phyloP scores from a whole-genome alignment of 1,139 yeast genomes.

The Kurtzmaniella quercitrusa region DNA sequence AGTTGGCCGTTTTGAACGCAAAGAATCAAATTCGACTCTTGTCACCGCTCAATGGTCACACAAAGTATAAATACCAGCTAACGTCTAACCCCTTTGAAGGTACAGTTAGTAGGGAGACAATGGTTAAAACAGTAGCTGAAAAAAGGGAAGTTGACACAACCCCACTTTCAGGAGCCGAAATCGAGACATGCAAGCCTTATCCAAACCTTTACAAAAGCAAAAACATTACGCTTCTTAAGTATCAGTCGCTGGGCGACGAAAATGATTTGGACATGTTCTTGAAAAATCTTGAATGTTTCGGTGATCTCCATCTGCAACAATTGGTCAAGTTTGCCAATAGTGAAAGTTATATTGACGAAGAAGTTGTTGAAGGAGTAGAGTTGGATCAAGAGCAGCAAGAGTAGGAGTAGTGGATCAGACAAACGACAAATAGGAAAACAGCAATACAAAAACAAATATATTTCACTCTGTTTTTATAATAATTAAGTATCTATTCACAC shows the following conservation, averaged over 20 bases:
- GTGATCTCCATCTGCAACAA: conserved; percentile 13
- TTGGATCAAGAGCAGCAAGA: not conserved
- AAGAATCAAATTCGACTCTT: conserved; percentile 37
- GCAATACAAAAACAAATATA: not conserved
- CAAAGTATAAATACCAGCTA: conserved; percentile 41
- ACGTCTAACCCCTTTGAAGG: conserved; percentile 23
- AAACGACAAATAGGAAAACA: not conserved
- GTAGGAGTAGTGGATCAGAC: not conserved
- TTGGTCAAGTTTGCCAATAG: conserved; percentile 10
- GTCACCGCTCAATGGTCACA: conserved; percentile 42
- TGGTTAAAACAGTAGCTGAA: not conserved
- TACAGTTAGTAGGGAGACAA: not conserved
- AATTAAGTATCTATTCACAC: too few species aligned
- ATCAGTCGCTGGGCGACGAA: conserved; percentile 14
- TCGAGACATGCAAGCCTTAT: conserved; percentile 61
- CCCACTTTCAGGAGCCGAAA: conserved; percentile 54
- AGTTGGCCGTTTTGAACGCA: conserved; percentile 35
- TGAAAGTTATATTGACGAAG: not conserved
- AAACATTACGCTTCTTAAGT: conserved; percentile 31
- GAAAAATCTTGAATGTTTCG: conserved; percentile 13
- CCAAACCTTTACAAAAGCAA: conserved; percentile 44
- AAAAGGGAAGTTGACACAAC: not conserved
- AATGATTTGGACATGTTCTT: conserved; percentile 11
- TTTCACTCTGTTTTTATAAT: too few species aligned
- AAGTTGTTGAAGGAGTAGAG: not conserved